Evolutionary conservation across 768 basidiomycete genomes (phyloP).

Genomic region (Agrocybe chaxingu): DNA sequence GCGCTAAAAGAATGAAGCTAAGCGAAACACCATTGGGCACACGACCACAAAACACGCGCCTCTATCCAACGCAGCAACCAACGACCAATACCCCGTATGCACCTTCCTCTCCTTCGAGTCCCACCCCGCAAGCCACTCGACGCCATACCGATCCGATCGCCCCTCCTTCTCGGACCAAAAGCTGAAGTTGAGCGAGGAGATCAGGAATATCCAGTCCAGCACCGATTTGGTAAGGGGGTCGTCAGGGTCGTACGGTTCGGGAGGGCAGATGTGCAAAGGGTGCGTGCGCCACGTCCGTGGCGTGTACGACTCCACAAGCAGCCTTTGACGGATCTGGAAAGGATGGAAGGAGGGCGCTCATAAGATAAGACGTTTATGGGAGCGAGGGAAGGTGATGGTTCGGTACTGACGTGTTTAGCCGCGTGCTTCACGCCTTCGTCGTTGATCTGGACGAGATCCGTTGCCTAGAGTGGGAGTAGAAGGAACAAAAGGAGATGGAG

Average conservation of each 20-base stretch:
- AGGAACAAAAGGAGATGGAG: not conserved
- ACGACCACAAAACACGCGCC: slow-evolving; percentile 38
- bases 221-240: slow-evolving; percentile 54
- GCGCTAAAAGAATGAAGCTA: slow-evolving; percentile 39
- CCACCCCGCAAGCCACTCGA: slow-evolving; percentile 78
- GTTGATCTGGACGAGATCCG: slow-evolving; percentile 57
- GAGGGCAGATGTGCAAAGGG: slow-evolving; percentile 69
- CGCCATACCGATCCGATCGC: slow-evolving; percentile 60
- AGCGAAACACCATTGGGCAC: not conserved
- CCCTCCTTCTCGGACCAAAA: slow-evolving; percentile 83
- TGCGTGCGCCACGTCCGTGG: slow-evolving; percentile 82
- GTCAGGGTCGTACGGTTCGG: slow-evolving; percentile 53
- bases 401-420: slow-evolving; percentile 56
- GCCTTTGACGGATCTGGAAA: slow-evolving; percentile 57
- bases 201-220: slow-evolving; percentile 86
- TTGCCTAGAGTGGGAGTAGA: slow-evolving; percentile 38
- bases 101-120: slow-evolving; percentile 41
- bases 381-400: slow-evolving; percentile 1
- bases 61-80: slow-evolving; percentile 80
- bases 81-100: slow-evolving; percentile 85
- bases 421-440: slow-evolving; percentile 59
- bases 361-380: slow-evolving; percentile 3
- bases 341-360: not conserved
- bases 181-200: slow-evolving; percentile 83
- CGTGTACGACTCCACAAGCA: slow-evolving; percentile 63